Percentiles rank a stretch among this genome's conserved stretches.
Conservation (phyloP, 2,329 filamentous ascomycete species). For the Pyrenophora seminiperda region DNA sequence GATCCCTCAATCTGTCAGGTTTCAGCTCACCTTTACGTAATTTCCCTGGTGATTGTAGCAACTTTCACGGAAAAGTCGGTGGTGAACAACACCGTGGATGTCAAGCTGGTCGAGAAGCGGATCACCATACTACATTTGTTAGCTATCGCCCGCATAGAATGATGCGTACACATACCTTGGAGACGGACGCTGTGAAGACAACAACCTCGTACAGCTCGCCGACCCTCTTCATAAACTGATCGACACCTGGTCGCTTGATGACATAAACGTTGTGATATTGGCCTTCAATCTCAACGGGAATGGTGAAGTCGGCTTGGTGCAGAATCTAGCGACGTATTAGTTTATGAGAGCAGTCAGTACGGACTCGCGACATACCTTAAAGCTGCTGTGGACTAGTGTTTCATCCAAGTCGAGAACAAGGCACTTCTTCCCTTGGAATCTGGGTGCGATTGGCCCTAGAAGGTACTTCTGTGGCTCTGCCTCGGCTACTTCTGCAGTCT, state of each 20-base stretch:
- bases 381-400: slow-evolving; percentile 96
- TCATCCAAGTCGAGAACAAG: slow-evolving; percentile 95
- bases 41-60: slow-evolving; percentile 99
- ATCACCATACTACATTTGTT: slow-evolving; percentile 77
- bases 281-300: slow-evolving; percentile 97
- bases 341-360: not conserved
- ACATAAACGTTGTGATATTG: slow-evolving; percentile 99
- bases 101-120: slow-evolving; percentile 94
- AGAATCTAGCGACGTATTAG: slow-evolving; percentile 70
- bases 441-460: slow-evolving; percentile 78
- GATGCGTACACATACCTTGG: slow-evolving; percentile 68
- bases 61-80: slow-evolving; percentile 94
- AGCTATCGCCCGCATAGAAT: slow-evolving; percentile 9
- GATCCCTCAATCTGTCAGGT: not conserved
- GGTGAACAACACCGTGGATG: slow-evolving; percentile 95
- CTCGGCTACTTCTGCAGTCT: slow-evolving; percentile 51
- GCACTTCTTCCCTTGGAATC: slow-evolving; percentile 87
- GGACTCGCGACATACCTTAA: slow-evolving; percentile 70
- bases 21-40: slow-evolving; percentile 76
- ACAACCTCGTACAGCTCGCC: slow-evolving; percentile 98
- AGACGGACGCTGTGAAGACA: slow-evolving; percentile 97
- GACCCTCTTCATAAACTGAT: slow-evolving; percentile 98
- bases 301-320: slow-evolving; percentile 97
- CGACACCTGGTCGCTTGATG: slow-evolving; percentile 97
- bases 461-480: slow-evolving; percentile 68